Base-by-base conservation (phyloP, 208 protist species). In the Acanthamoeba culbertsoni region DNA sequence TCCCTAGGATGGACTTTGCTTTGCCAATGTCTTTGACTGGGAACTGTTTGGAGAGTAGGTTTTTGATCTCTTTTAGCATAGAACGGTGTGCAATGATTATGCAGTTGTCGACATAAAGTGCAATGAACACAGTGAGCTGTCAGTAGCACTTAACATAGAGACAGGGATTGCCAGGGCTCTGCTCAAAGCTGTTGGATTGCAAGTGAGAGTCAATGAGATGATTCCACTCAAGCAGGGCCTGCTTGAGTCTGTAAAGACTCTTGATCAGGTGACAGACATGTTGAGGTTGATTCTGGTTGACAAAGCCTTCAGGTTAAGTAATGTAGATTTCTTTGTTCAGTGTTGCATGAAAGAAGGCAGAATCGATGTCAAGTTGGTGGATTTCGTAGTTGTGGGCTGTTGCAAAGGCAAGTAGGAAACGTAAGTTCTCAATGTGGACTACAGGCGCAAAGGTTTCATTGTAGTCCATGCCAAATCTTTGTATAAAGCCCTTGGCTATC, bases 211-310 rank as follows among this genome's bases (percentile, higher is more conserved):
- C 40, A 20, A 91, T 37, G 0, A 23, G 14, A 12, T 48, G 18
- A 37, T 91, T 35, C 86, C 86, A 91, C 31, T 35, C 16, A 6
- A 43, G 40, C n/a, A 57, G 86, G 35, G 86, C 86, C 40, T 91
- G 86, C 42, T 91, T 91, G 43, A 91, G 86, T 0, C 86, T 31
- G 28, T 91, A 91, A 16, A 91, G 48, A n/a, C 57, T 75, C n/a
- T 73, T 75, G 1, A 37, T 20, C 0, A 91, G 55, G 0, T 35
- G 2, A 14, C 86, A 71, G 2, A 73, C 86, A 43, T 73, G 37
- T 18, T 91, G 8, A 20, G 86, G 86, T 2, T 48, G 18, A 7
- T 40, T 2, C 23, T 26, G 48, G 45, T 91, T 26, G 12, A 73
- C 45, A 37, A 91, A 91, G 33, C 86, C 86, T 42, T 91, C 55